phyloP scores from a whole-genome alignment of 1,284 basidiomycete genomes.

The Butyriboletus appendiculatus region DNA sequence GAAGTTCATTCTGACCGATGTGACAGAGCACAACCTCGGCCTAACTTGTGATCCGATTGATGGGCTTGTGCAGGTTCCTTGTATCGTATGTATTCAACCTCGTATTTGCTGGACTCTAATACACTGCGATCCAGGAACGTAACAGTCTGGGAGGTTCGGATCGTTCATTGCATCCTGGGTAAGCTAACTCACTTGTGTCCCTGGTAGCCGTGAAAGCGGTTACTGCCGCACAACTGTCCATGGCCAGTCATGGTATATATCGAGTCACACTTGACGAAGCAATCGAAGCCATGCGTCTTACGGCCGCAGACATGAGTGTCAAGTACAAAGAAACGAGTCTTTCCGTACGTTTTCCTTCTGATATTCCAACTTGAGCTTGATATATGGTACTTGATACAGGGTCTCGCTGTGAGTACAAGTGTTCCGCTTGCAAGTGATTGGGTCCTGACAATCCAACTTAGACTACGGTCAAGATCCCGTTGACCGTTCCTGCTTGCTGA shows the following conservation, averaged over 20 bases:
- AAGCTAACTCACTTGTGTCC: slow-evolving; percentile 8
- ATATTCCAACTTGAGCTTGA: slow-evolving; percentile 7
- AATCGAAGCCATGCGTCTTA: slow-evolving; percentile 93
- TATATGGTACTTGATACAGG: slow-evolving; percentile 39
- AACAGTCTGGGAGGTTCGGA: slow-evolving; percentile 80
- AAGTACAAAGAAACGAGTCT: slow-evolving; percentile 94
- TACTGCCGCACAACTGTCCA: slow-evolving; percentile 91
- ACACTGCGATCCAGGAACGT: slow-evolving; percentile 55
- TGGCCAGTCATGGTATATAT: slow-evolving; percentile 88
- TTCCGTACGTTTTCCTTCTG: slow-evolving; percentile 54
- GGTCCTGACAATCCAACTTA: slow-evolving; percentile 17
- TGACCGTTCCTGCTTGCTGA: slow-evolving; percentile 72
- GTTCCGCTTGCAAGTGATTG: not conserved
- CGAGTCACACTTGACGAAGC: slow-evolving; percentile 92
- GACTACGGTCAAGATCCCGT: slow-evolving; percentile 75
- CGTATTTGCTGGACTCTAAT: slow-evolving; percentile 6
- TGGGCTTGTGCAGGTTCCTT: slow-evolving; percentile 92
- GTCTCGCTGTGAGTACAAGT: slow-evolving; percentile 56
- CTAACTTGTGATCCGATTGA: slow-evolving; percentile 93
- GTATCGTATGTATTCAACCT: slow-evolving; percentile 64
- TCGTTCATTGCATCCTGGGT: slow-evolving; percentile 2
- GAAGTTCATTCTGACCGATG: slow-evolving; percentile 15
- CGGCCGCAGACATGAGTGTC: slow-evolving; percentile 85
- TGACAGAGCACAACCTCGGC: slow-evolving; percentile 80
- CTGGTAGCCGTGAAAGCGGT: slow-evolving; percentile 80